A percentile compares a stretch with the other conserved stretches of the same genome.
These are phyloP conservation scores for Metschnikowia chrysomelidarum DNA, from an alignment of 805 yeast species.

Conservation along the genomic window DNA sequence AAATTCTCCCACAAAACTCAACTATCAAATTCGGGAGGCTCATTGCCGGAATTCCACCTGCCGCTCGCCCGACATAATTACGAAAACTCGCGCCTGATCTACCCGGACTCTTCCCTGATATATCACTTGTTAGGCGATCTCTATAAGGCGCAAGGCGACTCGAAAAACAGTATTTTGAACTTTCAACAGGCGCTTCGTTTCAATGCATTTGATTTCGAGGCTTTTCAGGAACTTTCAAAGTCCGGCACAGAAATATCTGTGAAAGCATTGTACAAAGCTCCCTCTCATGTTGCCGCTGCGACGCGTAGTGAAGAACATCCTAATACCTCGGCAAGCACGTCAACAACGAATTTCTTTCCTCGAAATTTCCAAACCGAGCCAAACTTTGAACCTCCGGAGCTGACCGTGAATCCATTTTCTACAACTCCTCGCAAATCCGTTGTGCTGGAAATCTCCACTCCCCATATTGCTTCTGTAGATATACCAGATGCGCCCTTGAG, in stretches of 20 bases:
- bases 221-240: slow-evolving; percentile 70
- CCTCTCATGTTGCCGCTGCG: slow-evolving; percentile 5
- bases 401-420: slow-evolving; percentile 24
- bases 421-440: slow-evolving; percentile 29
- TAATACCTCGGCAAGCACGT: neutral
- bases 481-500: slow-evolving; percentile 41
- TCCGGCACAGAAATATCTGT: slow-evolving; percentile 71
- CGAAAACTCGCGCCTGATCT: slow-evolving; percentile 35
- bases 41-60: slow-evolving; percentile 9
- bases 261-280: slow-evolving; percentile 46
- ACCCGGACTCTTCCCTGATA: slow-evolving; percentile 71
- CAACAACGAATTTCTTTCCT: slow-evolving; percentile 6
- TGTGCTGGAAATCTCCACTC: slow-evolving; percentile 17
- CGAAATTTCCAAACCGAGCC: slow-evolving; percentile 7
- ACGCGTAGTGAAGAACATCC: slow-evolving; percentile 1
- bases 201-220: slow-evolving; percentile 85
- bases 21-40: neutral
- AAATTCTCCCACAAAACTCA: slow-evolving; percentile 2
- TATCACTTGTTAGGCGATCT: slow-evolving; percentile 70
- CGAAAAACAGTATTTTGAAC: slow-evolving; percentile 60
- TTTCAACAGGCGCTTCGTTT: slow-evolving; percentile 66
- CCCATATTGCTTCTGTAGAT: slow-evolving; percentile 20
- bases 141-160: slow-evolving; percentile 55
- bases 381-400: slow-evolving; percentile 8
- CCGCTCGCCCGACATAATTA: slow-evolving; percentile 30